Percentiles rank a stretch among this genome's conserved stretches.
Conservation (phyloP, 257 asterid species). For the Henckelia pumila region DNA sequence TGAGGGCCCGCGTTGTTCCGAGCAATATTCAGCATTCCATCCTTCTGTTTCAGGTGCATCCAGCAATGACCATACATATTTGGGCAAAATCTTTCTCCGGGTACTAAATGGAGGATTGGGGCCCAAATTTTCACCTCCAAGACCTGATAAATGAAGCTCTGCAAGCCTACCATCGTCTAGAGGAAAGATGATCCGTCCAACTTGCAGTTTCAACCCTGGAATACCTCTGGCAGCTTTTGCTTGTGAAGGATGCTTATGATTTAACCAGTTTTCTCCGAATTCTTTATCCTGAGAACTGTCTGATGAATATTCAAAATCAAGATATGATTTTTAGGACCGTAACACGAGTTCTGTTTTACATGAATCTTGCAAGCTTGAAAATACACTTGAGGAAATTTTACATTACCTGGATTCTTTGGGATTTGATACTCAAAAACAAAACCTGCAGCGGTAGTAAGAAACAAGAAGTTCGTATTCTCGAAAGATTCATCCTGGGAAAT, state of each 20-base stretch:
- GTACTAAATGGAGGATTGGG: conserved; percentile 43
- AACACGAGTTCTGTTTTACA: not conserved
- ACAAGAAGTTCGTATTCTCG: conserved; percentile 37
- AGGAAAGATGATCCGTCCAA: conserved; percentile 62
- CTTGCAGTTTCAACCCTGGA: conserved; percentile 60
- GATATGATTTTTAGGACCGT: not conserved
- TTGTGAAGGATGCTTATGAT: conserved; percentile 69
- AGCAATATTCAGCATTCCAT: conserved; percentile 89
- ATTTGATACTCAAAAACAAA: conserved; percentile 62
- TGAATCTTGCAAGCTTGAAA: not conserved
- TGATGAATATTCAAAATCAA: conserved; percentile 29
- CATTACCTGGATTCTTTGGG: conserved; percentile 44
- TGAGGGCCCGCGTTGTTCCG: conserved; percentile 68
- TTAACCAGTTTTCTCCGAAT: conserved; percentile 53
- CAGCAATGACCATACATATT: conserved; percentile 72
- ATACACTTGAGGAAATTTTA: not conserved
- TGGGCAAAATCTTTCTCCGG: conserved; percentile 47
- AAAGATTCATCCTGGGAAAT: conserved; percentile 36
- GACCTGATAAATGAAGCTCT: conserved; percentile 71
- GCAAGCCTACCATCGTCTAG: conserved; percentile 82
- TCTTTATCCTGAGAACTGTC: conserved; percentile 41
- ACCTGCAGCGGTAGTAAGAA: conserved; percentile 64
- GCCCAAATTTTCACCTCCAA: conserved; percentile 60
- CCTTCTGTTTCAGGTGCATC: conserved; percentile 94
- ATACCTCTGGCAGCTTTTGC: conserved; percentile 62